Evolutionary conservation across 2,329 filamentous ascomycete species (phyloP), one percentile per base, ranked within the genome.

Genomic region (Cytospora leucostoma): DNA sequence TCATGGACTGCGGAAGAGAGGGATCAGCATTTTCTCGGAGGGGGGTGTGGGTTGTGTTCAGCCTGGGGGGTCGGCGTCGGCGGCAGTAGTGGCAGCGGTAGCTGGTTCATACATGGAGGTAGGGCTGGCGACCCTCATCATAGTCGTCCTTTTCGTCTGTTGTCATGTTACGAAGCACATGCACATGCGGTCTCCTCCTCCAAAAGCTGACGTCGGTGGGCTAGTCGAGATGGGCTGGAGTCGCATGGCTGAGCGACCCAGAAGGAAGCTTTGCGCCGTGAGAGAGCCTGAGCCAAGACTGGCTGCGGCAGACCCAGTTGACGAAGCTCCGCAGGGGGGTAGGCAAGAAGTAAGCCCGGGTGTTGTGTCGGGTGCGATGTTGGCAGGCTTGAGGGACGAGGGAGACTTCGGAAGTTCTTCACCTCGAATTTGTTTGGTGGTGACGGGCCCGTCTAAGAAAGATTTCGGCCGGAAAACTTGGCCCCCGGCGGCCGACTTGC

Each of bases 1-100:
- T 83, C 93, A 98, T 99, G 74, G 91, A 88, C 92, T 97, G 59
- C 40, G 70, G 66, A 64, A 62, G 53, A 53, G 67, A 64, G 57
- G 35, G 55, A 61, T 59, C 57, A 61, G 60, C 38, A 53, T 65
- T 54, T 49, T 62, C 58, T 56, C 64, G 56, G 57, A 57, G 54
- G 57, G 21, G 56, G 35, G 44, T 3, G 44, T 60, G 44, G 49
- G 34, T n/a, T n/a, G n/a, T 59, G 38, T 51, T 37, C 35, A n/a
- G 21, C 44, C 44, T 10, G 27, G 27, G 27, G 27, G 44, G 44
- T 17, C 6, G n/a, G 7, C 4, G 51, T 35, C 37, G 33, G 49
- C 37, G 51, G 50, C 44, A 55, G 56, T 61, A 58, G 54, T 44
- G 7, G 59, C 54, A 55, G 56, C 61, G 59, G 54, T 44, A 12